Evolutionary conservation across 306 rosid genomes (phyloP).

Genomic region (Sophora flavescens): DNA sequence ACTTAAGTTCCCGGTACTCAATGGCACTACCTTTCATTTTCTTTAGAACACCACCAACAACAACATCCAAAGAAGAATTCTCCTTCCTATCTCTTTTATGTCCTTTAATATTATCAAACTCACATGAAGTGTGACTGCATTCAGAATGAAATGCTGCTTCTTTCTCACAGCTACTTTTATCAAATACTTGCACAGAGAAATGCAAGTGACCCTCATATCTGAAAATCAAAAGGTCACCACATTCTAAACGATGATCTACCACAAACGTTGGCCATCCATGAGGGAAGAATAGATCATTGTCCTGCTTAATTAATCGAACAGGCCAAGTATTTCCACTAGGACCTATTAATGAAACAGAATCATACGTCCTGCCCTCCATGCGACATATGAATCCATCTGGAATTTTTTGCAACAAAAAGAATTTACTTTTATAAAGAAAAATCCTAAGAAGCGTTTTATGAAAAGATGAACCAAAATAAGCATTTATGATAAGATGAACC

Average conservation of each 20-base stretch:
- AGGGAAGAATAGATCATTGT: slow-evolving; percentile 64
- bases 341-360: slow-evolving; percentile 72
- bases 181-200: slow-evolving; percentile 82
- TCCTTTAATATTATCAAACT: slow-evolving; percentile 38
- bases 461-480: too few species aligned
- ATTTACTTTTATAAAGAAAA: slow-evolving; percentile 23
- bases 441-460: neutral
- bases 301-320: slow-evolving; percentile 64
- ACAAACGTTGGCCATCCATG: slow-evolving; percentile 83
- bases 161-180: slow-evolving; percentile 86
- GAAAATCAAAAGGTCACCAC: slow-evolving; percentile 89
- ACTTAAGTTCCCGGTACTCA: slow-evolving; percentile 50
- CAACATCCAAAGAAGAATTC: slow-evolving; percentile 53
- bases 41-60: slow-evolving; percentile 57
- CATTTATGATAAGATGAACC: too few species aligned
- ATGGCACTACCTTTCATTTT: slow-evolving; percentile 58
- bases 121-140: slow-evolving; percentile 59
- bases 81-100: slow-evolving; percentile 56
- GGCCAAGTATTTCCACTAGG: slow-evolving; percentile 83
- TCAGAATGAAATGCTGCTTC: slow-evolving; percentile 74
- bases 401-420: slow-evolving; percentile 71
- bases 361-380: slow-evolving; percentile 68
- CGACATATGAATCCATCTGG: slow-evolving; percentile 64
- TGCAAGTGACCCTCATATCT: slow-evolving; percentile 74
- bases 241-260: slow-evolving; percentile 70